Evolutionary conservation across 164 flowering plant species (phyloP).

Genomic region (Houttuynia cordata): DNA sequence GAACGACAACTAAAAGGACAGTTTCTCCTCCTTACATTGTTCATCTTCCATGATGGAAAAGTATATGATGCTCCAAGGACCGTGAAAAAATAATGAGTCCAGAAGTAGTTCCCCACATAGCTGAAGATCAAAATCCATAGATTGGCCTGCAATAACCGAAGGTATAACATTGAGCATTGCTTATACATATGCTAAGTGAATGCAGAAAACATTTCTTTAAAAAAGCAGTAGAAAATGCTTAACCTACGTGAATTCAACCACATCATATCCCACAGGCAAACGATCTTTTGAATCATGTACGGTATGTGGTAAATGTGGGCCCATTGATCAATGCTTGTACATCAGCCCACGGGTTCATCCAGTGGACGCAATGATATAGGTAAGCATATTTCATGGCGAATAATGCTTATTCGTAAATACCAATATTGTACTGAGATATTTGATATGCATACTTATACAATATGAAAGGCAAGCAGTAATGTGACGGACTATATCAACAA

Average conservation of each 20-base stretch:
- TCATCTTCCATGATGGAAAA: conserved; percentile 98
- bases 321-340: too few relatives aligned
- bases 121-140: conserved; percentile 86
- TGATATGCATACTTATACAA: too few relatives aligned
- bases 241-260: too few relatives aligned
- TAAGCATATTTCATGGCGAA: too few relatives aligned
- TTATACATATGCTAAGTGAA: not conserved
- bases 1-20: not conserved
- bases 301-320: too few relatives aligned
- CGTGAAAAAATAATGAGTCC: conserved; percentile 99
- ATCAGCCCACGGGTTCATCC: too few relatives aligned
- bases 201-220: not conserved
- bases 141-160: conserved; percentile 59
- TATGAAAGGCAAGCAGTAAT: not conserved
- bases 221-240: not conserved
- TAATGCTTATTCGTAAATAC: too few relatives aligned
- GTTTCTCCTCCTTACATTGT: conserved; percentile 44
- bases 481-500: too few relatives aligned
- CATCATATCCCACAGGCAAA: too few relatives aligned
- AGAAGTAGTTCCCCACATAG: conserved; percentile 96
- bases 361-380: too few relatives aligned
- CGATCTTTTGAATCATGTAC: too few relatives aligned
- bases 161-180: not conserved
- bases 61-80: conserved; percentile 96
- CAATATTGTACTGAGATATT: not conserved